Base-by-base conservation (phyloP, 164 flowering plant genomes). In the Brasenia schreberi region DNA sequence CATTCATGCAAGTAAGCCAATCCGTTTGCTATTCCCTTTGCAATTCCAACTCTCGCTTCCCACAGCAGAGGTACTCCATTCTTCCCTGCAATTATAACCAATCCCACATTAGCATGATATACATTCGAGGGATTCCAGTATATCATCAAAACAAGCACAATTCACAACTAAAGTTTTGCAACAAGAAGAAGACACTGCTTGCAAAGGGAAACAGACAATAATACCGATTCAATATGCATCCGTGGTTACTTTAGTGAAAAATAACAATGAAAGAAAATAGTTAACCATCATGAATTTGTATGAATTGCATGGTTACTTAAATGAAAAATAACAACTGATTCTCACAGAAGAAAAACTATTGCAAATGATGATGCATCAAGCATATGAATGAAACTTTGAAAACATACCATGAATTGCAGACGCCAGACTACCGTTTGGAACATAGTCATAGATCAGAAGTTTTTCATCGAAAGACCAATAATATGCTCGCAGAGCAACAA, bases 381-480 rank as follows among this genome's bases (percentile, higher is more conserved):
- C 10, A 49, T 9, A 14, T 6, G 56, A 14, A 49, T 49, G 56
- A 14, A 49, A 49, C 16, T 49, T 9, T 49, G 53, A 9, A 14
- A 17, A 68, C 72, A 72, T 78, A 94, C 99, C 96, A 76, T 91
- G 96, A 69, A 94, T 75, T 62, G 97, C 96, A 61, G 83, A 64
- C n/a, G 89, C 75, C 70, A 94, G 96, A 78, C 76, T 88, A 43
- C 97, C 96, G 71, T 88, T 87, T 33, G 95, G 81, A 12, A 89
- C 70, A 72, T 81, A 91, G 56, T 91, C 93, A 67, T 89, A 88
- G 65, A 94, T 85, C 44, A 94, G 87, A 67, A 94, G 80, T 84
- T 94, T 94, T 86, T 94, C 99, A 69, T 91, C 93, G 66, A 85
- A 79, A 59, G 99, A 91, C 96, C 96, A 94, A 71, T 91, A 89